These are phyloP conservation scores for Epichloe brachyelytri DNA, from an alignment of 2,329 filamentous ascomycete genomes.

Conservation along the genomic window DNA sequence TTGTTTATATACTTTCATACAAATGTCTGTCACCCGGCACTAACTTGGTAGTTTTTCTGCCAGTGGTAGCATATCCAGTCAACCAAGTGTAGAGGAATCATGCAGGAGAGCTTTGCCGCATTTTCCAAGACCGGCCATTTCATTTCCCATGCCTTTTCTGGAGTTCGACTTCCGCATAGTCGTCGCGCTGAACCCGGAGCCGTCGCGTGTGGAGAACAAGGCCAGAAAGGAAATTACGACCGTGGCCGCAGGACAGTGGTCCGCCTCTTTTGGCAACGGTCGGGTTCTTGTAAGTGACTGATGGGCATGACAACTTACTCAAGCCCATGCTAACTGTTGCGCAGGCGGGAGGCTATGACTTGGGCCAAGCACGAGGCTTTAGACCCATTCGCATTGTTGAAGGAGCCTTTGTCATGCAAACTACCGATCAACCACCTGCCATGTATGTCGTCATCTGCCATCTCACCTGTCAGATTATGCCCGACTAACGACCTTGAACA, in stretches of 20 bases:
- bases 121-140: conserved; percentile 28
- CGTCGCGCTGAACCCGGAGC: conserved; percentile 30
- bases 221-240: conserved; percentile 36
- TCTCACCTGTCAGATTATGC: not conserved
- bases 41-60: not conserved
- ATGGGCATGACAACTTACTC: not conserved
- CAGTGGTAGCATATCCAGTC: conserved; percentile 5
- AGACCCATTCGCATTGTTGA: conserved; percentile 31
- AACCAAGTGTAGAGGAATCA: conserved; percentile 23
- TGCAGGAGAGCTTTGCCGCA: conserved; percentile 25
- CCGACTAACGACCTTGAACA: conserved; percentile 5
- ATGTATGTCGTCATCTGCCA: conserved; percentile 18
- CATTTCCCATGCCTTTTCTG: conserved; percentile 32
- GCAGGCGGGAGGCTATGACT: conserved; percentile 29
- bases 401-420: conserved; percentile 36
- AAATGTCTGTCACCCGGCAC: not conserved
- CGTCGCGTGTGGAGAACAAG: conserved; percentile 29
- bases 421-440: conserved; percentile 32
- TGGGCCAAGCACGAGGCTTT: conserved; percentile 27
- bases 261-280: conserved; percentile 35
- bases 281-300: conserved; percentile 29
- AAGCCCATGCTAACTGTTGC: conserved; percentile 7
- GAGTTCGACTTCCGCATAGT: conserved; percentile 38
- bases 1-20: too few species aligned
- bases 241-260: conserved; percentile 33